phyloP scores from a whole-genome alignment of 164 flowering plant species.

The Aristolochia contorta region DNA sequence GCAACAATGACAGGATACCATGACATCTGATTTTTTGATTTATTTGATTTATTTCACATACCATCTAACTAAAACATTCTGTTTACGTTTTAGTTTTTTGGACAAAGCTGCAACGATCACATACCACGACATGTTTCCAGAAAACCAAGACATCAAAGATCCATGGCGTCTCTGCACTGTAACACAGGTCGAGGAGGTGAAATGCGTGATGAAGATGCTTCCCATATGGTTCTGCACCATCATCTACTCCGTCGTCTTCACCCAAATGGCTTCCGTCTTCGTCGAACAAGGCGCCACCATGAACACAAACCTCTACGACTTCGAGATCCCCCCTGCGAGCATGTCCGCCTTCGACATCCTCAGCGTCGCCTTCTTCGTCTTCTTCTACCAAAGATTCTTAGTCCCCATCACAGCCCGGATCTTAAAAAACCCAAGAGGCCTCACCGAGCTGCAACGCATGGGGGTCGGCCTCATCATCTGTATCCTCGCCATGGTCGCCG shows the following conservation, averaged over 20 bases:
- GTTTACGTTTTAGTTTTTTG: constrained; percentile 49
- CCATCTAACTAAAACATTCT: no score
- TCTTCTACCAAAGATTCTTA: constrained; percentile 21
- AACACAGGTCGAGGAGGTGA: constrained; percentile 46
- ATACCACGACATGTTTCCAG: background rate
- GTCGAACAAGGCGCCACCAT: constrained; percentile 48
- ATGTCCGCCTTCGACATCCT: constrained; percentile 46
- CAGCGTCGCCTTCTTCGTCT: constrained; percentile 25
- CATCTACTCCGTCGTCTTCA: constrained; percentile 28
- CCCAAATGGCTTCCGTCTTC: constrained; percentile 40
- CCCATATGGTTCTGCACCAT: constrained; percentile 47
- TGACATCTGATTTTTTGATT: no score
- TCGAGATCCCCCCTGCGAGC: constrained; percentile 51
- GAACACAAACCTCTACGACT: constrained; percentile 18
- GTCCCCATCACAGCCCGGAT: constrained; percentile 13
- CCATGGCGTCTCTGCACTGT: constrained; percentile 38
- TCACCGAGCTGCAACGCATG: constrained; percentile 31
- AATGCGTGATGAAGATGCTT: constrained; percentile 31
- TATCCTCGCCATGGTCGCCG: constrained; percentile 21
- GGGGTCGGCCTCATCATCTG: constrained; percentile 35
- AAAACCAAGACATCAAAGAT: constrained; percentile 3
- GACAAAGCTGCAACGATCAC: constrained; percentile 85
- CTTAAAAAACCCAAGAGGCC: constrained; percentile 17
- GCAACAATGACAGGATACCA: no score
- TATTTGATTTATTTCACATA: no score